A percentile compares a stretch with the other conserved stretches of the same genome.
These are phyloP conservation scores for Thielaviopsis musarum DNA, from an alignment of 2,329 filamentous ascomycete genomes.

Conservation along the genomic window DNA sequence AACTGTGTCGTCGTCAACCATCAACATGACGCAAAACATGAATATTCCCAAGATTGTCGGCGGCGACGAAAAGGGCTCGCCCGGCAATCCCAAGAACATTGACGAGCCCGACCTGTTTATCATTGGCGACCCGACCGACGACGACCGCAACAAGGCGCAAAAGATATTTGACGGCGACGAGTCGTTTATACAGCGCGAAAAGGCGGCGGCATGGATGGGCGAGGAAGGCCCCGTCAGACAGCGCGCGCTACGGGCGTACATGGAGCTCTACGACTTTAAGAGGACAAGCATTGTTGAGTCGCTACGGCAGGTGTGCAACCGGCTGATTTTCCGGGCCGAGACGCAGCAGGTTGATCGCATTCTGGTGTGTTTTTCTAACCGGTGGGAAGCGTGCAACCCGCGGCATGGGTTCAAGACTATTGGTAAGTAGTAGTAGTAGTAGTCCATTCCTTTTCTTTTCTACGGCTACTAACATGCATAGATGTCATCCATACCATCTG, in stretches of 20 bases:
- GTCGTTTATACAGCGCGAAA: conserved; percentile 59
- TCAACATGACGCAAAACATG: conserved; percentile 20
- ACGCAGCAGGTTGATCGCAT: conserved; percentile 95
- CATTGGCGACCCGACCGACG: conserved; percentile 42
- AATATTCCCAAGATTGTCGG: conserved; percentile 25
- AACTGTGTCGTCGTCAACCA: conserved; percentile 21
- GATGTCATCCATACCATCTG: conserved; percentile 95
- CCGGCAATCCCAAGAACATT: conserved; percentile 25
- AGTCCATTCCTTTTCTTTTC: not conserved
- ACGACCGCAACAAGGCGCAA: conserved; percentile 61
- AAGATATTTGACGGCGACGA: conserved; percentile 76
- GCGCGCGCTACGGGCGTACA: conserved; percentile 56
- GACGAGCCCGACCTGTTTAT: conserved; percentile 39
- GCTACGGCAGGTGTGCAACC: conserved; percentile 64
- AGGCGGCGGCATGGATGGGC: conserved; percentile 78
- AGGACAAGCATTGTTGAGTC: conserved; percentile 64
- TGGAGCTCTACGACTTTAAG: conserved; percentile 79
- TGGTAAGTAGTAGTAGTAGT: conserved; percentile 36
- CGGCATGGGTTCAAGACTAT: conserved; percentile 82
- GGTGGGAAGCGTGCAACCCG: conserved; percentile 89
- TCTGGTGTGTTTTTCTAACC: conserved; percentile 68
- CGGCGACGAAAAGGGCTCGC: conserved; percentile 21
- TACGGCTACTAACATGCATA: conserved; percentile 23
- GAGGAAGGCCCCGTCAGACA: conserved; percentile 47
- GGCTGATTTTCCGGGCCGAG: conserved; percentile 72